These are phyloP conservation scores for Claviceps africana DNA, from an alignment of 2,329 filamentous ascomycete species.

Conservation along the genomic window DNA sequence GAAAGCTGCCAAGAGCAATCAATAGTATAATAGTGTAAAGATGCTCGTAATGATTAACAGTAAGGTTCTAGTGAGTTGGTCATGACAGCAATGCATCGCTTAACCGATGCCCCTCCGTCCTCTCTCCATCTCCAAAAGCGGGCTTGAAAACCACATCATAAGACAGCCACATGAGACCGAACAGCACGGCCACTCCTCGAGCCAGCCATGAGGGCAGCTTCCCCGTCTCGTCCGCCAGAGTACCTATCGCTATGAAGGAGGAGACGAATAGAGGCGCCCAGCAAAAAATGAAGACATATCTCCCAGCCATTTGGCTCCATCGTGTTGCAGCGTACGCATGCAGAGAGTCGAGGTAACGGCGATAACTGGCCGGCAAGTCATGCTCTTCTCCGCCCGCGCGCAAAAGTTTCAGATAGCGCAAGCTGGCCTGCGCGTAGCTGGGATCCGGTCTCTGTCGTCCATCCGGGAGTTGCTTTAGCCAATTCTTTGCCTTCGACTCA, in stretches of 20 bases:
- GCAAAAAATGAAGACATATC: constrained; percentile 42
- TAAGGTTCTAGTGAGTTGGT: too few species aligned
- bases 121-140: constrained; percentile 78
- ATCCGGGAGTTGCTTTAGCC: constrained; percentile 32
- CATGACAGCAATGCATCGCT: background rate
- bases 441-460: constrained; percentile 44
- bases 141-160: constrained; percentile 37
- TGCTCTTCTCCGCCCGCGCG: constrained; percentile 67
- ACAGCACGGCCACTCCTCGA: constrained; percentile 33
- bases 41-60: too few species aligned
- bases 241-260: constrained; percentile 26
- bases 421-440: constrained; percentile 67
- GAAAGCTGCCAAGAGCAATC: too few species aligned
- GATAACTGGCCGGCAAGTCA: constrained; percentile 65
- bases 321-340: constrained; percentile 59
- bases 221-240: constrained; percentile 53
- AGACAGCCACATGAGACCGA: constrained; percentile 31
- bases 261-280: constrained; percentile 44
- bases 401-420: constrained; percentile 71
- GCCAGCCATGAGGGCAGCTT: constrained; percentile 54
- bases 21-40: too few species aligned
- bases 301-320: constrained; percentile 50
- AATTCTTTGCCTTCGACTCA: constrained; percentile 22
- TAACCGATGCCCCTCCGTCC: constrained; percentile 24
- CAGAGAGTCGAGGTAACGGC: constrained; percentile 54